Base-by-base conservation (phyloP, 441 rosid genomes). In the Biscutella auriculata region DNA sequence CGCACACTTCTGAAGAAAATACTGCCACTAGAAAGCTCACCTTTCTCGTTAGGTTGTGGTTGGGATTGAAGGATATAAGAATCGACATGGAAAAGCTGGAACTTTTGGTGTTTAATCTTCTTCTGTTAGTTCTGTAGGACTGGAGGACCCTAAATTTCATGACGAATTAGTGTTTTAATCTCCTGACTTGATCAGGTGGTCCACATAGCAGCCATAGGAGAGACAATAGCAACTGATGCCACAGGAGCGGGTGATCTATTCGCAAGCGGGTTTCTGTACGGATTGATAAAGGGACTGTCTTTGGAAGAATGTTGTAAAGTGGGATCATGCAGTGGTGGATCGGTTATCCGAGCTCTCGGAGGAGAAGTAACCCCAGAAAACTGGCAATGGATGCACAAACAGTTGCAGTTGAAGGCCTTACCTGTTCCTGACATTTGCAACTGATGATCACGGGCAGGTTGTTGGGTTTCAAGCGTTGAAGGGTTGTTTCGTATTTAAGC, bases 161-260 rank as follows among this genome's bases (percentile, higher is more conserved):
- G 32, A 11, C 13, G 10, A 34, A 25, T 16, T 1, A 35, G 32
- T 45, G 9, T 16, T 8, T 9, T 33, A n/a, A n/a, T n/a, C n/a
- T n/a, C n/a, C n/a, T n/a, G n/a, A n/a, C n/a, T n/a, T n/a, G 62
- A 61, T 50, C 88, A 92, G 98, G 68, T 73, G 17, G 94, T 80
- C 39, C 80, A 81, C 53, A 77, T 86, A 62, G 69, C 82, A 6
- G 96, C 98, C 36, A 79, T 80, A 57, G 88, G 85, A 42, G 87
- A 76, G 75, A 51, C 80, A 33, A 72, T 70, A 32, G 93, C 86
- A n/a, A 70, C 67, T 27, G 98, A 92, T 71, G 95, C 98, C 32
- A 88, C 98, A 0, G 98, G 98, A 70, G 96, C 96, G 0, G 95
- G 96, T 29, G 98, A 88, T 73, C 77, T 92, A 39, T 86, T 92